phyloP scores from a whole-genome alignment of 352 stramenopile genomes.

The Thalassiosira mediterranea region DNA sequence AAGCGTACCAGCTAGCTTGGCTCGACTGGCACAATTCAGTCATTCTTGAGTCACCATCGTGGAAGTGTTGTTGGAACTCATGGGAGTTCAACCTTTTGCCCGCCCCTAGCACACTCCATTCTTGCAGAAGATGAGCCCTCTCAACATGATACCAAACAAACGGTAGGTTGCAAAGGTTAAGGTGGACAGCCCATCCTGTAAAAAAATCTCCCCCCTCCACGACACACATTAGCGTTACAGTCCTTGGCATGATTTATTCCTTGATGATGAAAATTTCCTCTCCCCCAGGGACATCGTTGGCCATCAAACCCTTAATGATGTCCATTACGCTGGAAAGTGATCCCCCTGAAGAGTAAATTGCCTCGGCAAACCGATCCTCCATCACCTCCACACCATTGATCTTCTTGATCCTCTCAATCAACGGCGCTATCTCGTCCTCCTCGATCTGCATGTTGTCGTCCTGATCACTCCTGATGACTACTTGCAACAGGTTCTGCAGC shows the following conservation, averaged over 20 bases:
- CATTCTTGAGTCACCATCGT: too few species aligned
- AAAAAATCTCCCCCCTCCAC: background rate
- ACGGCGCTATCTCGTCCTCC: conserved; percentile 53
- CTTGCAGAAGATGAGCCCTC: too few species aligned
- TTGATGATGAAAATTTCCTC: conserved; percentile 67
- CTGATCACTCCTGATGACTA: conserved; percentile 66
- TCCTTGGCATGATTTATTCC: background rate
- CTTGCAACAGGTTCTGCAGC: conserved; percentile 75
- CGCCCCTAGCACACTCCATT: too few species aligned
- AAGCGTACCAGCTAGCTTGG: too few species aligned
- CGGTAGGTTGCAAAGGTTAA: too few species aligned
- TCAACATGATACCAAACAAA: too few species aligned
- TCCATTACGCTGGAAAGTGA: conserved; percentile 64
- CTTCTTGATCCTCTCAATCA: conserved; percentile 55
- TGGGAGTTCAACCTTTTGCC: too few species aligned
- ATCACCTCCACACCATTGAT: conserved; percentile 66
- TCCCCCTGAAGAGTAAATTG: conserved; percentile 36
- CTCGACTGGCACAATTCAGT: too few species aligned
- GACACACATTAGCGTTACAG: background rate
- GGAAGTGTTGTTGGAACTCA: too few species aligned
- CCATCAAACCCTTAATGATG: conserved; percentile 65
- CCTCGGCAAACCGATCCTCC: conserved; percentile 56
- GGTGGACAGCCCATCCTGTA: background rate
- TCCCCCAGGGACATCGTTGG: conserved; percentile 46
- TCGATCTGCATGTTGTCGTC: conserved; percentile 66